Evolutionary conservation across 2,329 filamentous ascomycete genomes (phyloP).

Genomic region (Ceratocystis huliohia): DNA sequence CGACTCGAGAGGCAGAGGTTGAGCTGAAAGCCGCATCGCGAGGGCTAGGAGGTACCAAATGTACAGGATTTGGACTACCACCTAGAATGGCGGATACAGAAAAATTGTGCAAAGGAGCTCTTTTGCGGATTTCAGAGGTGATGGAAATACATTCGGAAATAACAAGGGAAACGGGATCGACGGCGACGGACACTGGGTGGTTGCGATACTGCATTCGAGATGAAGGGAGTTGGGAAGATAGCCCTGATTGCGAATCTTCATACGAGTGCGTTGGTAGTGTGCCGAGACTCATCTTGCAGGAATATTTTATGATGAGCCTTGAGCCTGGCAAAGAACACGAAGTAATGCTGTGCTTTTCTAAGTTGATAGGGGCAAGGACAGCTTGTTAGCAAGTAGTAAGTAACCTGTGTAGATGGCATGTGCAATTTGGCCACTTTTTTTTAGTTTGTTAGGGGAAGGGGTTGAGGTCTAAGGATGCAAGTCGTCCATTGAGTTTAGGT

Average conservation of each 20-base stretch:
- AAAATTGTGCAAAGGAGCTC: constrained; percentile 89
- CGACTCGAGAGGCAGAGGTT: constrained; percentile 24
- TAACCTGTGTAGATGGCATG: constrained; percentile 9
- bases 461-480: neutral
- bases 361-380: neutral
- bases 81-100: constrained; percentile 93
- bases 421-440: constrained; percentile 20
- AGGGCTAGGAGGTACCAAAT: constrained; percentile 38
- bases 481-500: neutral
- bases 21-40: constrained; percentile 9
- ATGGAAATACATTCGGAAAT: constrained; percentile 98
- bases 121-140: constrained; percentile 95
- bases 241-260: constrained; percentile 18
- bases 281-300: constrained; percentile 13
- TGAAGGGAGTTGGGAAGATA: constrained; percentile 18
- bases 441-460: neutral
- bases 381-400: constrained; percentile 1
- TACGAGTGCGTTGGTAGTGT: constrained; percentile 7
- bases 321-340: neutral
- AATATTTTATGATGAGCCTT: neutral
- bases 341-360: neutral
- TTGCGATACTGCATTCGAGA: constrained; percentile 47
- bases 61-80: constrained; percentile 50
- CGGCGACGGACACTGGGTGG: constrained; percentile 60
- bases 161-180: constrained; percentile 82